Evolutionary conservation across 2,329 filamentous ascomycete species (phyloP), one percentile per base, ranked within the genome.

Genomic region (Pestalotiopsis sp.): DNA sequence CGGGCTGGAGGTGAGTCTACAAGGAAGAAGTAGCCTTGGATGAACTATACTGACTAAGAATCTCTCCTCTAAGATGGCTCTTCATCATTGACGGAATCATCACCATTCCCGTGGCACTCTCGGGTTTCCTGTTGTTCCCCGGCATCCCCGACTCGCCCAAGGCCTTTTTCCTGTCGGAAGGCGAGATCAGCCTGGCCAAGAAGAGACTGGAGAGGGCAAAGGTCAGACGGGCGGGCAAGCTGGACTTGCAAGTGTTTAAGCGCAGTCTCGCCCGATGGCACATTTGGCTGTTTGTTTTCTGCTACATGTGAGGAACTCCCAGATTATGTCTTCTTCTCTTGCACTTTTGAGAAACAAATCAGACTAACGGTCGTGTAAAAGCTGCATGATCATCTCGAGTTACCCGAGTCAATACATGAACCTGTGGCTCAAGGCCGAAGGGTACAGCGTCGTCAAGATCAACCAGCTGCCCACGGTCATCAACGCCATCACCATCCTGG

Each of bases 31-130:
- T 31, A 36, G 6, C 31, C 31, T 9, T 36, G 31, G 31, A 36
- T 36, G 31, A 6, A 27, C 23, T 3, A 31, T 7, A 13, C 27
- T 60, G 25, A 31, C 11, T 31, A n/a, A 38, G 7, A n/a, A 14
- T 14, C 14, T 14, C 11, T 45, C 4, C 12, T 45, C 13, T 13
- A 4, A 62, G 59, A 61, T 85, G 81, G 85, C 76, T 87, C 0
- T 89, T 88, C 64, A 83, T 88, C 12, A 87, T 89, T 31, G 86
- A 88, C 66, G 86, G 86, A 0, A 80, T 87, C 38, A 87, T 88
- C 72, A 86, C 84, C 0, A 78, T 88, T 2, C 86, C 85, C 0
- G 81, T 89, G 11, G 83, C 84, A 0, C 67, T 88, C 2, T 80
- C 83, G 5, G 86, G 86, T 0, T 87, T 82, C 69, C 67, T 87